Conservation (phyloP, 306 rosid genomes). For the Alnus glutinosa region DNA sequence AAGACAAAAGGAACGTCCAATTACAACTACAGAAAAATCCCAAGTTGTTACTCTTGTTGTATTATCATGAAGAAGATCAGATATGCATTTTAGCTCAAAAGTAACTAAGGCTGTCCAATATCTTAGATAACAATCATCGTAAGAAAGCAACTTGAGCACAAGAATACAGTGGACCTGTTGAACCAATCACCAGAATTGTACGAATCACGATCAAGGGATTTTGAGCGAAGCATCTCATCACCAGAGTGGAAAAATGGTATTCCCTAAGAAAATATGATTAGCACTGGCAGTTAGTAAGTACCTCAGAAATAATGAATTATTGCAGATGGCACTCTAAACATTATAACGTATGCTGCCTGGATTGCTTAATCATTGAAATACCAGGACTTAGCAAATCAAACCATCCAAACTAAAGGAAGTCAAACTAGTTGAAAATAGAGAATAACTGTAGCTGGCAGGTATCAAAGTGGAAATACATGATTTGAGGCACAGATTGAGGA, state of each 20-base stretch:
- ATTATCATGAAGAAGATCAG: conserved; percentile 20
- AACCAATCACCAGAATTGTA: conserved; percentile 99
- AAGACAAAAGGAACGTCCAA: neutral
- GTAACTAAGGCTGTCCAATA: conserved; percentile 11
- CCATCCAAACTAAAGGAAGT: neutral
- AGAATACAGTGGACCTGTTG: conserved; percentile 60
- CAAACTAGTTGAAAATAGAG: neutral
- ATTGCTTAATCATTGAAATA: neutral
- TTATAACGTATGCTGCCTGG: neutral
- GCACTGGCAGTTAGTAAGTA: neutral
- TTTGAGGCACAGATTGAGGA: neutral
- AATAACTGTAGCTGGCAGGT: neutral
- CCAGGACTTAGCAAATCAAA: neutral
- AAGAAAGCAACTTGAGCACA: conserved; percentile 7
- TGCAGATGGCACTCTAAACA: neutral
- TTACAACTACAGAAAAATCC: neutral
- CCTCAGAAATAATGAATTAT: neutral
- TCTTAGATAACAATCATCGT: neutral
- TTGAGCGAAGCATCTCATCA: conserved; percentile 88
- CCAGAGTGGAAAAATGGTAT: conserved; percentile 89
- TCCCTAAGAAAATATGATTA: conserved; percentile 53
- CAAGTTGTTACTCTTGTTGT: neutral
- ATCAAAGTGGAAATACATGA: neutral
- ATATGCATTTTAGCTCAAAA: conserved; percentile 14
- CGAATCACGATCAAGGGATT: conserved; percentile 95